Evolutionary conservation across 2,329 filamentous ascomycete genomes (phyloP).

Genomic region (Aspergillus unguis): DNA sequence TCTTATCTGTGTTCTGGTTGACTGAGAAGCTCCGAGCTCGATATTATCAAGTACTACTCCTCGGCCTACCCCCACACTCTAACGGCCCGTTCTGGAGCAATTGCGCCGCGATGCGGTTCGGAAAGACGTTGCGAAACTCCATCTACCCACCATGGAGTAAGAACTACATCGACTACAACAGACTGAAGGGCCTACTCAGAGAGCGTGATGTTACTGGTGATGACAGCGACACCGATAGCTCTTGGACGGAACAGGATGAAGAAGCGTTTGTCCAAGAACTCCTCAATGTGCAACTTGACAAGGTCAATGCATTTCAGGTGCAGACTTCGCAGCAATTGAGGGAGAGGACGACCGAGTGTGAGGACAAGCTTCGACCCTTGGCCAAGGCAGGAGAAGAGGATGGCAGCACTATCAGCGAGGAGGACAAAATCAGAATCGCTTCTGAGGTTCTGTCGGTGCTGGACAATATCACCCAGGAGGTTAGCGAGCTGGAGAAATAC

Average conservation of each 20-base stretch:
- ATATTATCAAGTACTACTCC: background rate
- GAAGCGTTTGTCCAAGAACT: conserved; percentile 91
- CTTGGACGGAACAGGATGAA: conserved; percentile 93
- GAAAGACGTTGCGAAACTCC: conserved; percentile 76
- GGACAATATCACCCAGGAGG: conserved; percentile 82
- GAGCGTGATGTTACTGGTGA: conserved; percentile 61
- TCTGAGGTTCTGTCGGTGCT: conserved; percentile 74
- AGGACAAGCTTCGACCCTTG: conserved; percentile 61
- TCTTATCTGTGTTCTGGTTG: background rate
- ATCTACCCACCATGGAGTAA: conserved; percentile 85
- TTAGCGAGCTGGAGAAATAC: conserved; percentile 91
- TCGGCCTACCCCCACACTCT: background rate
- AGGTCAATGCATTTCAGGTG: conserved; percentile 86
- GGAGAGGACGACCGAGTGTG: conserved; percentile 71
- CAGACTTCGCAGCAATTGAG: conserved; percentile 76
- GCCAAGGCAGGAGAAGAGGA: conserved; percentile 38
- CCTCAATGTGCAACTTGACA: conserved; percentile 90
- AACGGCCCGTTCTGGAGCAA: background rate
- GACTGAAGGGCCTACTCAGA: conserved; percentile 83
- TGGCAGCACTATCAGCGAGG: conserved; percentile 37
- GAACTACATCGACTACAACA: conserved; percentile 92
- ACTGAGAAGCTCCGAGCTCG: background rate
- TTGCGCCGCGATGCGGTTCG: conserved; percentile 73
- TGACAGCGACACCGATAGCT: conserved; percentile 51
- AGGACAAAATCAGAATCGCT: conserved; percentile 51